Percentiles rank a stretch among this genome's conserved stretches.
These are phyloP conservation scores for Neurospora sp. DNA, from an alignment of 495 filamentous ascomycete genomes.

Conservation along the genomic window DNA sequence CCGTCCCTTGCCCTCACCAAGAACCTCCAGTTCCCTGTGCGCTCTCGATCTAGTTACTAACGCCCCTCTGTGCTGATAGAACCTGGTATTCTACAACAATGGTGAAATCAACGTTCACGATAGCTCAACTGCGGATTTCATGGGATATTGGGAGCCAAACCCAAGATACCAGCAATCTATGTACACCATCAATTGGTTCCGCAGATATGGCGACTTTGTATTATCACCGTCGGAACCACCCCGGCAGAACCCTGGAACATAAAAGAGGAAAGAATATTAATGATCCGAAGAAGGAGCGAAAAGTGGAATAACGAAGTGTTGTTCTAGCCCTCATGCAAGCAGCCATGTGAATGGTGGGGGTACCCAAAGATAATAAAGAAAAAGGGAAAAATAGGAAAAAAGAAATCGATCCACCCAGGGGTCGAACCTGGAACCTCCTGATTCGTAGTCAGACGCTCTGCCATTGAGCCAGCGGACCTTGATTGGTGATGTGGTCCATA, in stretches of 20 bases:
- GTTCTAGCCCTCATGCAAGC: background rate
- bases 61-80: background rate
- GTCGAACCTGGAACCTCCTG: background rate
- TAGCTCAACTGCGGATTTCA: background rate
- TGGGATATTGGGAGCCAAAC: background rate
- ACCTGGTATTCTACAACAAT: background rate
- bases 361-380: background rate
- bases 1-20: background rate
- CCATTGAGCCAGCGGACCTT: background rate
- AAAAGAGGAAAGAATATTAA: too few species aligned
- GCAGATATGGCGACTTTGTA: background rate
- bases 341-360: too few species aligned
- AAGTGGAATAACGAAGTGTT: background rate
- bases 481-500: background rate
- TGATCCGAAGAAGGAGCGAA: background rate
- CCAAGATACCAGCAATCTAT: background rate
- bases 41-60: background rate
- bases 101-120: background rate
- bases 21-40: background rate
- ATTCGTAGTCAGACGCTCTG: background rate
- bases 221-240: background rate
- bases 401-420: background rate
- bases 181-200: background rate
- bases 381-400: background rate
- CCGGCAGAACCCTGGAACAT: background rate